phyloP scores from a whole-genome alignment of 202 grass and related monocot genomes.

The Zizania palustris region DNA sequence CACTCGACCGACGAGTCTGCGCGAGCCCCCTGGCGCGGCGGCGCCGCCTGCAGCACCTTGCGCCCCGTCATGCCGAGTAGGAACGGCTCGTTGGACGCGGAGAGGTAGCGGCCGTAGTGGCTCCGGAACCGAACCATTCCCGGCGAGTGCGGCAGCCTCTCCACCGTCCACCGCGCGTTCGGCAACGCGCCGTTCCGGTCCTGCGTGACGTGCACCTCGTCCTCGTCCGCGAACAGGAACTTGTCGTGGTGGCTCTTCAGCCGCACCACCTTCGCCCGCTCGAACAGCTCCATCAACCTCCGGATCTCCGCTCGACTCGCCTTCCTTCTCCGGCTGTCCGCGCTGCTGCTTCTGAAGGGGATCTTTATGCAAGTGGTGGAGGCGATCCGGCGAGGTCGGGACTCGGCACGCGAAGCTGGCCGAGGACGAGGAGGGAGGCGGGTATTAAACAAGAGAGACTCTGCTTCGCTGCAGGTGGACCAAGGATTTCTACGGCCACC shows the following conservation, averaged over 20 bases:
- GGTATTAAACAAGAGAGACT: background rate
- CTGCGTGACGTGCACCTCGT: conserved; percentile 78
- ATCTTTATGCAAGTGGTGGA: background rate
- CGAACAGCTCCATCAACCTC: conserved; percentile 74
- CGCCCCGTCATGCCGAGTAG: conserved; percentile 74
- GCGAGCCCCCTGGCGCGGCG: background rate
- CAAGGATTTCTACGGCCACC: background rate
- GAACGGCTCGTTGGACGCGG: conserved; percentile 71
- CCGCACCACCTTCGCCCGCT: conserved; percentile 72
- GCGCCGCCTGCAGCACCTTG: conserved; percentile 66
- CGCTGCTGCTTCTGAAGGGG: background rate
- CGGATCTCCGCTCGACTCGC: background rate
- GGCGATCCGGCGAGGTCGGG: background rate
- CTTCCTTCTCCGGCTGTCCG: too few relatives aligned
- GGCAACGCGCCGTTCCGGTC: conserved; percentile 60
- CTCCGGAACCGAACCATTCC: conserved; percentile 63
- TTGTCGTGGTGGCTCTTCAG: conserved; percentile 88
- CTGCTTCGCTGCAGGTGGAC: background rate
- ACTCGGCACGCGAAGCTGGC: background rate
- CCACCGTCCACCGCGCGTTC: conserved; percentile 72
- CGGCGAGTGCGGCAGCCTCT: conserved; percentile 30
- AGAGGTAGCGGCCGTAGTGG: conserved; percentile 74
- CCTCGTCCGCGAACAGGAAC: conserved; percentile 84
- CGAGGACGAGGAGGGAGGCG: background rate
- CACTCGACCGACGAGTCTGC: conserved; percentile 66